Evolutionary conservation across 192 early-diverging fungal species (phyloP).

Genomic region (Entrophospora sp.): DNA sequence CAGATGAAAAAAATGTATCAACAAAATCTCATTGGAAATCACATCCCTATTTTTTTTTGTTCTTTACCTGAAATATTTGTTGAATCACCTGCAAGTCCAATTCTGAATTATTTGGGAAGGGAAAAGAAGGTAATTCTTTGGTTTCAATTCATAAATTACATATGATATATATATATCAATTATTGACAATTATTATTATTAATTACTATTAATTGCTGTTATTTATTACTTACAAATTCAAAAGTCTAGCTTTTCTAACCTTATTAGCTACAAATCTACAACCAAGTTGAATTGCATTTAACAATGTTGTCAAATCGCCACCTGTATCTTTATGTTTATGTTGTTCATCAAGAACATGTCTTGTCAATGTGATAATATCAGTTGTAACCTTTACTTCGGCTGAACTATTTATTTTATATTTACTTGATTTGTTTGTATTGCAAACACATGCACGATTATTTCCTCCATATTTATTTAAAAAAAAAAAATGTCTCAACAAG

Average conservation of each 20-base stretch:
- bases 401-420: too few relatives aligned
- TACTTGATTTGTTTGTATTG: too few relatives aligned
- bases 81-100: conserved; percentile 72
- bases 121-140: too few relatives aligned
- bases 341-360: conserved; percentile 88
- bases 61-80: conserved; percentile 92
- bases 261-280: conserved; percentile 98
- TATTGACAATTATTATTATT: too few relatives aligned
- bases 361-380: conserved; percentile 89
- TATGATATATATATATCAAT: too few relatives aligned
- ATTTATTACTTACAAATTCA: conserved; percentile 68
- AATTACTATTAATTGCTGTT: too few relatives aligned
- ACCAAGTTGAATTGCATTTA: conserved; percentile 83
- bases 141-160: too few relatives aligned
- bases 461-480: too few relatives aligned
- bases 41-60: conserved; percentile 96
- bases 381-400: conserved; percentile 39
- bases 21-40: conserved; percentile 96
- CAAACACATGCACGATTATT: too few relatives aligned
- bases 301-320: conserved; percentile 88
- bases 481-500: too few relatives aligned
- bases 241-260: conserved; percentile 90
- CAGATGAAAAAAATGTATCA: conserved; percentile 81
- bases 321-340: conserved; percentile 75
- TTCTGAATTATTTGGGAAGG: conserved; percentile 49